Evolutionary conservation across 2,329 filamentous ascomycete genomes (phyloP), one percentile per base, ranked within the genome.

Genomic region (Bisporella sp.): DNA sequence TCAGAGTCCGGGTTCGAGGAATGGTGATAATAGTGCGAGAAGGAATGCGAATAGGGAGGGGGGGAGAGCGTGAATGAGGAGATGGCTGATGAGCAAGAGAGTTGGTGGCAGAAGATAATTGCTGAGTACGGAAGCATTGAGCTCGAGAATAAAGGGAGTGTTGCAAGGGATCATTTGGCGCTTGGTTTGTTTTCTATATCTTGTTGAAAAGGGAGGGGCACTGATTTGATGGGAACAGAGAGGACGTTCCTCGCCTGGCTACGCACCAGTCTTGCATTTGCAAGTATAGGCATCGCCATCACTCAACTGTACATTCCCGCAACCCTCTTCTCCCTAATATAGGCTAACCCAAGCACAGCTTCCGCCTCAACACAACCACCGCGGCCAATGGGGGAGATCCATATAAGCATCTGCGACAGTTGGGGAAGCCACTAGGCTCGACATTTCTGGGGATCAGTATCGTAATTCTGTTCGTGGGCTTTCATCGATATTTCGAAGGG

Each of bases 221-320:
- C 35, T 37, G 35, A 9, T 8, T n/a, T 37, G n/a, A 37, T n/a
- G 35, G 8, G 5, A 13, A 7, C 58, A 90, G 88, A 93, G 69
- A 79, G 88, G 21, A 93, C 88, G 0, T 93, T 92, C 67, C 79
- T 93, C 32, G 88, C 88, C 49, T 93, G 88, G 88, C 76, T 93
- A 41, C 80, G 88, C 47, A 93, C 88, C 3, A 90, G 85, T 2
- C 77, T 93, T 35, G 82, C 85, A 29, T 93, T 93, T 62, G 86
- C 87, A 8, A 86, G 80, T 33, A 92, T 93, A 58, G 88, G 88
- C 51, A 87, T 93, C 53, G 88, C 87, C 41, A 79, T 93, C 40
- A 92, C 88, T 1, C 88, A 93, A 66, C 79, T 93, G 54, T 58
- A 59, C 12, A 21, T 21, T 21, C 21, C 21, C 21, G 21, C 21